Conservation (phyloP, 768 basidiomycete species). For the Tricholoma flavovirens region DNA sequence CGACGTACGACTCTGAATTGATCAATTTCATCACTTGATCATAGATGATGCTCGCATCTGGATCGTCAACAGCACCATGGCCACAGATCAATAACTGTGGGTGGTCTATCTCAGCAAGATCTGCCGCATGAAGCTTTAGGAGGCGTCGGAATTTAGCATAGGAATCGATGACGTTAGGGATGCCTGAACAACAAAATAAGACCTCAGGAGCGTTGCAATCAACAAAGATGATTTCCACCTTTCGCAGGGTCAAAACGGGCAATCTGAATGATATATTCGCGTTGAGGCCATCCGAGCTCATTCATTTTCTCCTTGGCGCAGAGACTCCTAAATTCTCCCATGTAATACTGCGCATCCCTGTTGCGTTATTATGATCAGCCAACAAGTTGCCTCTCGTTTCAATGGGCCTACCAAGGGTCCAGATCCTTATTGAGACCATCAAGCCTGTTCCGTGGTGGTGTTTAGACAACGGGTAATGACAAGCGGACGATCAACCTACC, state of each 20-base stretch:
- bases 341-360: slow-evolving; percentile 80
- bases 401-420: slow-evolving; percentile 40
- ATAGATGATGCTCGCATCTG: slow-evolving; percentile 90
- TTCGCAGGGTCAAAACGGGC: slow-evolving; percentile 91
- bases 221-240: slow-evolving; percentile 18
- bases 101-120: slow-evolving; percentile 42
- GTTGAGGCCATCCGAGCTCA: slow-evolving; percentile 70
- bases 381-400: background rate
- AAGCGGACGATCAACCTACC: slow-evolving; percentile 37
- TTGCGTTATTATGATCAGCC: background rate
- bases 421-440: slow-evolving; percentile 95
- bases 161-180: slow-evolving; percentile 79
- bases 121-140: slow-evolving; percentile 39
- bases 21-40: slow-evolving; percentile 69
- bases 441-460: slow-evolving; percentile 43
- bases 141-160: slow-evolving; percentile 78
- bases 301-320: slow-evolving; percentile 78
- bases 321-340: slow-evolving; percentile 79
- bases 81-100: slow-evolving; percentile 83
- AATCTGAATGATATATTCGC: slow-evolving; percentile 86
- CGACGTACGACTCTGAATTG: slow-evolving; percentile 41
- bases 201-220: background rate
- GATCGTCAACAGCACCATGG: slow-evolving; percentile 92
- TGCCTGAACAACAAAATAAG: slow-evolving; percentile 45
- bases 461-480: background rate